Conservation (phyloP, 2,329 filamentous ascomycete species). For the Biscogniauxia marginata region DNA sequence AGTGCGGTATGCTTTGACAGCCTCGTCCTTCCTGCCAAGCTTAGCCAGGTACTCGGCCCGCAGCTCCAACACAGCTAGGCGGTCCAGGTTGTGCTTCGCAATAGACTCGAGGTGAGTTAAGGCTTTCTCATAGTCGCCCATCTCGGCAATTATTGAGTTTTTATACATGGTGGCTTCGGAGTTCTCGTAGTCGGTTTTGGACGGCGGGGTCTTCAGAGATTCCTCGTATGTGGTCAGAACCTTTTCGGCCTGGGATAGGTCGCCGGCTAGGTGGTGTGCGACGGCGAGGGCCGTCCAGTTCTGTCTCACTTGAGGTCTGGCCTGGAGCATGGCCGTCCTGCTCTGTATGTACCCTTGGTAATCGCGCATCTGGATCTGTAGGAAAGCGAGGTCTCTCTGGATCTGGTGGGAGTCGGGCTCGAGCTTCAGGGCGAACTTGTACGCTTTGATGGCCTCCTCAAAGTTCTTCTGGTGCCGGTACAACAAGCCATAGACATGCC, state of each 20-base stretch:
- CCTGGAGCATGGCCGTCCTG: constrained; percentile 81
- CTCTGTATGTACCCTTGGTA: constrained; percentile 92
- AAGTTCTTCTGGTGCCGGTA: constrained; percentile 96
- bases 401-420: constrained; percentile 96
- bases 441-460: constrained; percentile 98
- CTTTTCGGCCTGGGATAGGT: constrained; percentile 82
- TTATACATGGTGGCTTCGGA: constrained; percentile 95
- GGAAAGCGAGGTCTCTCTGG: constrained; percentile 84
- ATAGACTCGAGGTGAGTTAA: constrained; percentile 81
- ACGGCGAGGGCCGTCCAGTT: constrained; percentile 98
- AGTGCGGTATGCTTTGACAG: constrained; percentile 74
- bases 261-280: constrained; percentile 86
- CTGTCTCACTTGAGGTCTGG: constrained; percentile 76
- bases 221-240: constrained; percentile 91
- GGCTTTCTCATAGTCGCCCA: constrained; percentile 77
- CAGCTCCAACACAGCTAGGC: constrained; percentile 80
- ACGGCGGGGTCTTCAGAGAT: constrained; percentile 78
- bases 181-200: constrained; percentile 81
- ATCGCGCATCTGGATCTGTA: constrained; percentile 96
- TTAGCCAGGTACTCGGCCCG: constrained; percentile 81
- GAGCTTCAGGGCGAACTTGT: constrained; percentile 89
- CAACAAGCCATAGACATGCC: constrained; percentile 96
- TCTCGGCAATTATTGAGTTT: constrained; percentile 89
- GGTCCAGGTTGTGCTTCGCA: constrained; percentile 77
- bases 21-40: constrained; percentile 75